phyloP scores from a whole-genome alignment of 1,139 yeast genomes.

The Geotrichum bryndzae region DNA sequence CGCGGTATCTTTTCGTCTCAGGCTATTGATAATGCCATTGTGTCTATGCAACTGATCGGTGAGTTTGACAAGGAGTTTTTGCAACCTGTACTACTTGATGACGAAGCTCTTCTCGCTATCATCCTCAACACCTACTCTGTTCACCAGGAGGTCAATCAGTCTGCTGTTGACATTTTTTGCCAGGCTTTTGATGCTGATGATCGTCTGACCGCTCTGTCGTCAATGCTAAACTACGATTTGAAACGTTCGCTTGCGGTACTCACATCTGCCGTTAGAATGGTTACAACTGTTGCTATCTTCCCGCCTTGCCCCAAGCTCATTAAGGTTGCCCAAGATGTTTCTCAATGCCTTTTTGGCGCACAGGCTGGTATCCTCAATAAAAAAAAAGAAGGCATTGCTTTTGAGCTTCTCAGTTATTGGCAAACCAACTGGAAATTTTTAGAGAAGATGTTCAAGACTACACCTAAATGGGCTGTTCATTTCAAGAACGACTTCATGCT shows the following conservation, averaged over 20 bases:
- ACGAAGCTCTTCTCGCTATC: slow-evolving; percentile 24
- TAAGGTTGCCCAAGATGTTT: slow-evolving; percentile 67
- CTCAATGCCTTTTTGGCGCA: slow-evolving; percentile 60
- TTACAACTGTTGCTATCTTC: slow-evolving; percentile 45
- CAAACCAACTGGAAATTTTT: slow-evolving; percentile 62
- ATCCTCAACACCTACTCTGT: slow-evolving; percentile 27
- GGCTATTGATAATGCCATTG: slow-evolving; percentile 15
- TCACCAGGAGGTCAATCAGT: slow-evolving; percentile 38
- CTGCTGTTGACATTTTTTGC: slow-evolving; percentile 65
- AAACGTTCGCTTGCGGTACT: slow-evolving; percentile 46
- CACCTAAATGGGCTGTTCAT: slow-evolving; percentile 64
- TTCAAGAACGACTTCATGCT: slow-evolving; percentile 55
- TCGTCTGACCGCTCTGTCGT: slow-evolving; percentile 59
- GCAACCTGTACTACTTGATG: slow-evolving; percentile 38
- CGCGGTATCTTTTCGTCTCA: slow-evolving; percentile 19
- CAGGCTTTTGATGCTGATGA: slow-evolving; percentile 74
- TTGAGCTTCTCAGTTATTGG: slow-evolving; percentile 50
- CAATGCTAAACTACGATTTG: slow-evolving; percentile 44
- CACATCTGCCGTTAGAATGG: slow-evolving; percentile 42
- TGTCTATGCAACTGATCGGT: slow-evolving; percentile 28
- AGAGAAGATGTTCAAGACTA: slow-evolving; percentile 59
- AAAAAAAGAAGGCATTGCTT: slow-evolving; percentile 25
- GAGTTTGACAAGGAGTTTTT: slow-evolving; percentile 45
- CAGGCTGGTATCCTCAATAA: slow-evolving; percentile 48
- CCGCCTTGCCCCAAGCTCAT: slow-evolving; percentile 76